Base-by-base conservation (phyloP, 768 basidiomycete genomes). In the Kwoniella shandongensis region DNA sequence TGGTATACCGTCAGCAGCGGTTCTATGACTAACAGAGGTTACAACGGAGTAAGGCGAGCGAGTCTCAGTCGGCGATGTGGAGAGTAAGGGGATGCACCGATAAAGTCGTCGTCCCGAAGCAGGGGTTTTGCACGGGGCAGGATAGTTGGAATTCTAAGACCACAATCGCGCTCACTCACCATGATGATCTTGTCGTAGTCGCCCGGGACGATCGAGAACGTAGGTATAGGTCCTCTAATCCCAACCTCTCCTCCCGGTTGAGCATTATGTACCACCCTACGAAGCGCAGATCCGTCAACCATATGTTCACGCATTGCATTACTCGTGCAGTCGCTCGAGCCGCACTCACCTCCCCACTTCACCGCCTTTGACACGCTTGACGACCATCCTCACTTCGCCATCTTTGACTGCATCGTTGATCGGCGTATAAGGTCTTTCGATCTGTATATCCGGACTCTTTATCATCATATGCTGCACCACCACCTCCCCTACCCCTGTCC, bases 371-470 rank as follows among this genome's bases (percentile, higher is more conserved):
- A 74, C 71, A 6, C 71, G 52, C 60, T 76, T 76, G 6, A 76
- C 70, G n/a, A 76, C 62, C 18, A 76, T 38, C 27, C 57, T 55
- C 4, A 73, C 35, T 20, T 63, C 54, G 0, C 68, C 68, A 51
- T 76, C 73, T 23, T 35, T 30, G 18, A 40, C 26, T 2, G 62
- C 59, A 61, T 74, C 69, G 47, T 73, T 74, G 22, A 74, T 44
- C 11, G 68, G 71, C 8, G 75, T 76, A 65, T 76, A 74, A 3
- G 73, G 71, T 29, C 75, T 25, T 36, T 76, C 75, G 50, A 76
- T 73, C 61, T 72, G 70, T 12, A 76, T 57, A 62, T 68, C 67
- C 29, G 73, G 73, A 27, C 51, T 64, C 36, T 74, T 74, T 8
- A 76, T 54, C 63, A 65, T 70, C 20, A 76, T 58, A 65, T 76